phyloP scores from a whole-genome alignment of 768 basidiomycete genomes.

The Strobilomyces dryophilus region DNA sequence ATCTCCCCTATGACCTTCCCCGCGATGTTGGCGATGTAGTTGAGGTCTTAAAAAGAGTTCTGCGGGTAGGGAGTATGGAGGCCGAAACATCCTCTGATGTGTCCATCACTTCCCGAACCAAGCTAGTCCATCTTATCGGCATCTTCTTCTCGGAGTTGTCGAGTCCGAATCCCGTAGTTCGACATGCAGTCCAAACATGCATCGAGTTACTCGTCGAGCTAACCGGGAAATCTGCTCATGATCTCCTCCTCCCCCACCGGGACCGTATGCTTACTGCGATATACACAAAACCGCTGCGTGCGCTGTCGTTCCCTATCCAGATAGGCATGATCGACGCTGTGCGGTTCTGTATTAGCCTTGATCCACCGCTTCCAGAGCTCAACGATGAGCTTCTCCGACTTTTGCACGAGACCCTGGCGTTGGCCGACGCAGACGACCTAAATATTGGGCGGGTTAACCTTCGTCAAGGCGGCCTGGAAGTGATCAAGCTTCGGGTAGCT shows the following conservation, averaged over 20 bases:
- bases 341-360: conserved; percentile 85
- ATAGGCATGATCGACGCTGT: conserved; percentile 98
- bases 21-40: conserved; percentile 75
- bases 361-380: conserved; percentile 86
- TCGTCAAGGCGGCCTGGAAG: conserved; percentile 74
- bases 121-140: conserved; percentile 66
- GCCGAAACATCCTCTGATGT: conserved; percentile 44
- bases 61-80: conserved; percentile 55
- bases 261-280: conserved; percentile 86
- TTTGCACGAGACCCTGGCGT: conserved; percentile 87
- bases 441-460: conserved; percentile 70
- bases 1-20: conserved; percentile 87
- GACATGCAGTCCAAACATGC: conserved; percentile 78
- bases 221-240: conserved; percentile 64
- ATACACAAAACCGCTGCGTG: conserved; percentile 94
- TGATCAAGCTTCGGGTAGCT: conserved; percentile 87
- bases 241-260: conserved; percentile 80
- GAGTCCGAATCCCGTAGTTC: conserved; percentile 80
- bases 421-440: conserved; percentile 94
- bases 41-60: conserved; percentile 66
- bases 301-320: conserved; percentile 90
- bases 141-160: conserved; percentile 88
- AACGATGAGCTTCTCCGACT: conserved; percentile 91
- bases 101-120: conserved; percentile 42
- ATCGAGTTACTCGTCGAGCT: conserved; percentile 74